These are phyloP conservation scores for Fusarium continuum DNA, from an alignment of 2,329 filamentous ascomycete genomes.

Conservation along the genomic window DNA sequence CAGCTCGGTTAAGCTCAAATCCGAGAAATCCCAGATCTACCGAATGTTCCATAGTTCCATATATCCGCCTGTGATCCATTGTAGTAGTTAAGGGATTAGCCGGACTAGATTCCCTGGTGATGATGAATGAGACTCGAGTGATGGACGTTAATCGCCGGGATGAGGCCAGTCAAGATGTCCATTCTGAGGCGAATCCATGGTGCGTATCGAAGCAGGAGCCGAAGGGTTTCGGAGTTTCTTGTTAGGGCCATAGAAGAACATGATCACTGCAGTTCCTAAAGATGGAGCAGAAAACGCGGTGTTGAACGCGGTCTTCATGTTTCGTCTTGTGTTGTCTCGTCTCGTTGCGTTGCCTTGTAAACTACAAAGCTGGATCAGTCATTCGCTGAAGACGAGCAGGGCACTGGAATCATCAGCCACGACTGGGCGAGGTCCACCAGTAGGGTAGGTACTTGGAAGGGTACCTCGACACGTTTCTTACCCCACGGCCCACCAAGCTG, in stretches of 20 bases:
- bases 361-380: neutral
- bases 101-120: constrained; percentile 11
- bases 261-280: neutral
- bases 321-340: constrained; percentile 29
- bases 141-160: constrained; percentile 26
- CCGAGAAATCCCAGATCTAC: constrained; percentile 17
- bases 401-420: no score
- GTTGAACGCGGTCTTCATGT: constrained; percentile 15
- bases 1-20: constrained; percentile 27
- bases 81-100: neutral
- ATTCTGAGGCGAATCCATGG: constrained; percentile 29
- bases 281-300: constrained; percentile 20
- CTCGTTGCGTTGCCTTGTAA: constrained; percentile 7
- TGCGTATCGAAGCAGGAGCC: constrained; percentile 1
- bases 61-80: constrained; percentile 12
- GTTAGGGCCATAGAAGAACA: constrained; percentile 19
- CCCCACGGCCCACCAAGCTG: constrained; percentile 34
- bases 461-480: constrained; percentile 28
- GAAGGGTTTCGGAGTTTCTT: neutral
- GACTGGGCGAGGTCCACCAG: no score
- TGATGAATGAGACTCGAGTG: constrained; percentile 7
- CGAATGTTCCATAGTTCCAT: constrained; percentile 17
- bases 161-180: constrained; percentile 31
- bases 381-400: constrained; percentile 17
- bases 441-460: constrained; percentile 17